Base-by-base conservation (phyloP, 2,329 filamentous ascomycete species). In the Cercospora zeae-maydis region DNA sequence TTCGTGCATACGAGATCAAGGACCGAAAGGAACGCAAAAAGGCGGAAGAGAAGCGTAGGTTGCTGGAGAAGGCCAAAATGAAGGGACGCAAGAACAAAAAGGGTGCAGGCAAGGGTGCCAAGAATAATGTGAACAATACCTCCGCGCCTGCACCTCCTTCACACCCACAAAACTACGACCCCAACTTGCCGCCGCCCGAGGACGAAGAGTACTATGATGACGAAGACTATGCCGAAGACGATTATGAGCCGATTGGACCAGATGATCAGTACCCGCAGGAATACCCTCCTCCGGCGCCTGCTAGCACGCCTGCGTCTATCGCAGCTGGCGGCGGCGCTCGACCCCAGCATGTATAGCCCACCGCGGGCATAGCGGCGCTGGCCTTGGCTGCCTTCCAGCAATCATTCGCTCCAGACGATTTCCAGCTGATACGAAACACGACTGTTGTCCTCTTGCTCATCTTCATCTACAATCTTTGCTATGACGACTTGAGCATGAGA, bases 1-100 rank as follows among this genome's bases (percentile, higher is more conserved):
- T 98, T 66, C 86, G 91, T 42, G 87, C 92, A 66, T 99, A 98
- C 74, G 95, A 99, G 78, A 90, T 93, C 74, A 97, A 96, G 76
- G 95, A 97, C 73, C 88, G 92, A 36, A 89, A 90, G 64, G 88
- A 91, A 74, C 88, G 92, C 54, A 91, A 91, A 71, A 86, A 93
- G 67, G 83, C 93, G 69, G 91, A 90, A n/a, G 92, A 97, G 76
- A 90, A 93, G 72, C 87, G 89, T 65, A 83, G 93, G 54, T 79
- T 96, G 33, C 78, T 96, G 60, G 93, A 97, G 74, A 96, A 97
- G 78, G 92, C 93, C 21, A 96, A 96, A 80, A 91, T 92, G 80
- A 96, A 96, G 79, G 90, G 89, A 58, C 85, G 92, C 33, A 97
- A 96, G 79, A 88, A 88, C 56, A 96, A 91, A 81, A 97, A 96